Evolutionary conservation across 1,284 basidiomycete genomes (phyloP).

Genomic region (Cryptococcus neoformans): DNA sequence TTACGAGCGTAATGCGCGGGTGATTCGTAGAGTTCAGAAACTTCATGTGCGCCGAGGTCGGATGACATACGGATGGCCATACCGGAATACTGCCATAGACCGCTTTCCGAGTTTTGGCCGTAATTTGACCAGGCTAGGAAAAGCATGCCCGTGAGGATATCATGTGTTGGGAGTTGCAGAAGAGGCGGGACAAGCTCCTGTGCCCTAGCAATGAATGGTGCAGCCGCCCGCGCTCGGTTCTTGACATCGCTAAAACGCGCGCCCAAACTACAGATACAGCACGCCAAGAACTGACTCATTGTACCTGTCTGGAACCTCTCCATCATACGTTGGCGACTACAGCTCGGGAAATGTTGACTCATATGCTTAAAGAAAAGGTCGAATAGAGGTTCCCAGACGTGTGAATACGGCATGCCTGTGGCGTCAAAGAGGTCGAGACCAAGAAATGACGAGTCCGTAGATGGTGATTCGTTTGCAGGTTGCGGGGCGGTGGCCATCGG

Average conservation of each 20-base stretch:
- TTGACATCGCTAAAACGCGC: constrained; percentile 36
- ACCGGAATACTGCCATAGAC: constrained; percentile 47
- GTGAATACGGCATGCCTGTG: constrained; percentile 44
- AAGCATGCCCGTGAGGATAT: constrained; percentile 48
- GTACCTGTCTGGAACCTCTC: constrained; percentile 49
- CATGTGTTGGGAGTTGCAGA: constrained; percentile 49
- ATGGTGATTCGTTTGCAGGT: constrained; percentile 18
- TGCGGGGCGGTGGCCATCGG: constrained; percentile 29
- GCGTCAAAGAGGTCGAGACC: constrained; percentile 42
- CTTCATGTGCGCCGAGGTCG: constrained; percentile 51
- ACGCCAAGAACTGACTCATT: constrained; percentile 51
- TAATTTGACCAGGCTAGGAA: constrained; percentile 51
- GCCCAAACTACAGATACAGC: constrained; percentile 43
- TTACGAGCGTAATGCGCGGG: constrained; percentile 47
- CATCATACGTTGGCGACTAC: constrained; percentile 43
- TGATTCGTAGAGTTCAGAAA: constrained; percentile 50
- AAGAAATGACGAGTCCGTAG: constrained; percentile 9
- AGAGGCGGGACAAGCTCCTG: constrained; percentile 50
- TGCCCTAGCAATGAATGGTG: constrained; percentile 52
- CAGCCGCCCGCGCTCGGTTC: constrained; percentile 35
- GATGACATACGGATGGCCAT: constrained; percentile 52
- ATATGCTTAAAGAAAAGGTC: constrained; percentile 48
- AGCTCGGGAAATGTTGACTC: constrained; percentile 49
- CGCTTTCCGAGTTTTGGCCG: constrained; percentile 51
- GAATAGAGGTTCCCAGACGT: constrained; percentile 45